Evolutionary conservation across 257 asterid species (phyloP), one percentile per base, ranked within the genome.

Genomic region (Echites panduratus): DNA sequence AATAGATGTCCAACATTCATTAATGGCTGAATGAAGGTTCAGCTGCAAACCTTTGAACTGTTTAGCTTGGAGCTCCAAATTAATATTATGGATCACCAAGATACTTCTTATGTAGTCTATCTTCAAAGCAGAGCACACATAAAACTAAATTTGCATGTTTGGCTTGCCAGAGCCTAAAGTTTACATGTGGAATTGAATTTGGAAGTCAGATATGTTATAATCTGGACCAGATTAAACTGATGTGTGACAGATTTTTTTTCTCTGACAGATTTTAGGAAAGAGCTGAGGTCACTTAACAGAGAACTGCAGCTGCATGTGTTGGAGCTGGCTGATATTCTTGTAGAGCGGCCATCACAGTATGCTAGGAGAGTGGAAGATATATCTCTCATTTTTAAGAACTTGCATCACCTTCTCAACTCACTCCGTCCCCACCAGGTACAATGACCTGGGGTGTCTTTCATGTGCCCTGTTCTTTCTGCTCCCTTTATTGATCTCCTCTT

Each of bases 331-430:
- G 99, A 95, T 82, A 92, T 95, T 80, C 97, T 95, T 57, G 87
- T 95, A 7, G 99, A 95, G 77, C 84, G 98, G 61, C 99, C 99
- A 59, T 92, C 98, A 29, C 99, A 95, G 73, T 95, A 90, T 78
- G 99, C 97, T 27, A 77, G 99, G 83, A 86, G 99, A 82, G 97
- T 95, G 54, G 99, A 95, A 78, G 99, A 90, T 24, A 87, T 95
- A 62, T 92, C 99, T 77, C 87, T 92, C 61, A 86, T 95, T 79
- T 90, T 89, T 83, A 92, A 95, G 86, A 95, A 95, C 76, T 75
- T 95, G 80, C 93, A 92, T 79, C 98, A 92, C 85, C 95, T 95
- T 78, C 96, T 95, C 76, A 95, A 95, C 79, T 89, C 98, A 57
- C 74, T 90, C 66, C 97, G 99, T 9, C 99, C 98, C 16, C 98